Percentiles rank a stretch among this genome's conserved stretches.
Conservation (phyloP, 768 basidiomycete genomes). For the Postia placenta region DNA sequence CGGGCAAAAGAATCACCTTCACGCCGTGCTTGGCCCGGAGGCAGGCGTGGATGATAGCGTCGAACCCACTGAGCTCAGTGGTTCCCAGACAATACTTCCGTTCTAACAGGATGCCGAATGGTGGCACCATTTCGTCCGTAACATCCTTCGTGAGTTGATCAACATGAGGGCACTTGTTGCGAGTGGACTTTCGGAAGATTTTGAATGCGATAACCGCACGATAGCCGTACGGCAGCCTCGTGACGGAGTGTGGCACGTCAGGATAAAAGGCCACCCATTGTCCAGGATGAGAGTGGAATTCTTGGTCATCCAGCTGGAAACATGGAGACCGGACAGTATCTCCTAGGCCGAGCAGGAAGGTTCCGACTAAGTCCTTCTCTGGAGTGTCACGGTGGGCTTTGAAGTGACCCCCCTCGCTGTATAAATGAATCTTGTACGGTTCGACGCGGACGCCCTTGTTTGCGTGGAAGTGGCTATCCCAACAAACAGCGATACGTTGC, state of each 20-base stretch:
- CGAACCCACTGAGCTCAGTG: conserved; percentile 18
- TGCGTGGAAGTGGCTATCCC: conserved; percentile 18
- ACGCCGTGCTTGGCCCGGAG: conserved; percentile 3
- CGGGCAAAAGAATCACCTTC: conserved; percentile 16
- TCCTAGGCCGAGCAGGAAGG: no score
- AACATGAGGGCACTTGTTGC: neutral
- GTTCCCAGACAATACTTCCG: conserved; percentile 24
- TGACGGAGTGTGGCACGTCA: conserved; percentile 23
- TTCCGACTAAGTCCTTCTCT: no score
- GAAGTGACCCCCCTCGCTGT: no score
- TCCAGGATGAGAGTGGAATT: no score
- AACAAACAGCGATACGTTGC: conserved; percentile 10
- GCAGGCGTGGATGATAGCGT: conserved; percentile 14
- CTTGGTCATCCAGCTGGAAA: no score
- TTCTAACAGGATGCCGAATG: conserved; percentile 23
- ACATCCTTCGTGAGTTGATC: neutral
- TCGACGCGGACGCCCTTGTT: conserved; percentile 20
- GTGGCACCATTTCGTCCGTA: conserved; percentile 6
- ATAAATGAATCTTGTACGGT: conserved; percentile 29
- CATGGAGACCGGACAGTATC: no score
- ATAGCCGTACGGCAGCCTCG: conserved; percentile 8
- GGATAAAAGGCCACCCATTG: conserved; percentile 28
- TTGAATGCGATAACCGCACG: conserved; percentile 28
- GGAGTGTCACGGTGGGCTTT: no score
- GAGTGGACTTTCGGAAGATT: conserved; percentile 12